Percentiles rank a stretch among this genome's conserved stretches.
Evolutionary conservation across 139 green algal species (phyloP).

Genomic region (Picochlorum sp.): DNA sequence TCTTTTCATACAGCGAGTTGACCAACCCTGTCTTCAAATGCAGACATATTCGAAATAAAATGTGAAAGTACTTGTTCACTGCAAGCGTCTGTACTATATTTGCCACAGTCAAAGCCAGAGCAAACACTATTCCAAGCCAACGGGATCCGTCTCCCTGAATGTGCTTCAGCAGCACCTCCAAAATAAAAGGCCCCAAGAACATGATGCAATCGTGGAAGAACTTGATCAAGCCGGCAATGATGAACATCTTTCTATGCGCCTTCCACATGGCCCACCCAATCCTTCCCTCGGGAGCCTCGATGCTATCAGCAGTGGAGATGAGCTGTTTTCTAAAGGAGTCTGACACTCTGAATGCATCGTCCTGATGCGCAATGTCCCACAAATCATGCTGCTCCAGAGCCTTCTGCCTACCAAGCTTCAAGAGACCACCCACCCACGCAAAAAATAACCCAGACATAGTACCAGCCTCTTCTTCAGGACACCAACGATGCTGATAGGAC

Average conservation of each 20-base stretch:
- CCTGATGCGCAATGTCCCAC: slow-evolving; percentile 54
- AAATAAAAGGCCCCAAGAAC: slow-evolving; percentile 64
- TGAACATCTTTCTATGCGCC: slow-evolving; percentile 20
- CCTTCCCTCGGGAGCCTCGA: slow-evolving; percentile 7
- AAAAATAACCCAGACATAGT: slow-evolving; percentile 54
- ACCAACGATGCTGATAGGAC: slow-evolving; percentile 16
- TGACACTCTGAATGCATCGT: slow-evolving; percentile 40
- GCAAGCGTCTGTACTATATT: slow-evolving; percentile 53
- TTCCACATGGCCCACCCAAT: slow-evolving; percentile 34
- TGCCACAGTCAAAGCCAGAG: slow-evolving; percentile 32
- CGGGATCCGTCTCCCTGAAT: slow-evolving; percentile 17
- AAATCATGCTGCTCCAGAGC: slow-evolving; percentile 70
- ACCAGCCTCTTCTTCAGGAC: slow-evolving; percentile 56
- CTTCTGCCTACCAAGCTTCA: slow-evolving; percentile 46
- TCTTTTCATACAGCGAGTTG: slow-evolving; percentile 70
- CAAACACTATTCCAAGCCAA: slow-evolving; percentile 30
- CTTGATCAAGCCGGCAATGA: slow-evolving; percentile 54
- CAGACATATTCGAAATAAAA: slow-evolving; percentile 64
- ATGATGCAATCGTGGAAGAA: slow-evolving; percentile 67
- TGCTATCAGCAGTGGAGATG: slow-evolving; percentile 22
- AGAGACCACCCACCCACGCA: slow-evolving; percentile 48
- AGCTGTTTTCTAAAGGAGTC: slow-evolving; percentile 39
- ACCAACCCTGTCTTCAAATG: slow-evolving; percentile 59
- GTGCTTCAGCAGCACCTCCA: slow-evolving; percentile 60
- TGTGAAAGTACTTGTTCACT: slow-evolving; percentile 80